phyloP scores from a whole-genome alignment of 2,329 filamentous ascomycete genomes.

The Escovopsis sp. region DNA sequence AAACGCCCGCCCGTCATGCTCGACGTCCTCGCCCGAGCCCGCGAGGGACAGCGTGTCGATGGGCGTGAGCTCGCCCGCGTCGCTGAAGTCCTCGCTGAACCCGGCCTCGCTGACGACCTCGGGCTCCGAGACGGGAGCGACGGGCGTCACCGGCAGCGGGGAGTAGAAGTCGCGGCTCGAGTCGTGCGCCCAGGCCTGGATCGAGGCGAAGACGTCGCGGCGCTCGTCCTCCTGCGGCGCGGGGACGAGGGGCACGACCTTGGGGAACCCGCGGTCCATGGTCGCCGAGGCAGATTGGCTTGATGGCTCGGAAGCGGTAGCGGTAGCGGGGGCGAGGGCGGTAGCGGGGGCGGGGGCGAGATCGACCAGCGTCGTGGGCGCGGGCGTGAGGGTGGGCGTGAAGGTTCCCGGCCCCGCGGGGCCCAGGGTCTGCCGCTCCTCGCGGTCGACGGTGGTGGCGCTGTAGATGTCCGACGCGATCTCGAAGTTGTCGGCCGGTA shows the following conservation, averaged over 20 bases:
- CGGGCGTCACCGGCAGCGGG: constrained; percentile 39
- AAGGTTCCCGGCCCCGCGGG: too few relatives aligned
- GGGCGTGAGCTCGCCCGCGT: constrained; percentile 38
- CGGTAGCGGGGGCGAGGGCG: too few relatives aligned
- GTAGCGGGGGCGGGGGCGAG: too few relatives aligned
- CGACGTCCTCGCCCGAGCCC: constrained; percentile 35
- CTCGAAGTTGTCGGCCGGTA: constrained; percentile 33
- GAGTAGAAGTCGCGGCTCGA: constrained; percentile 44
- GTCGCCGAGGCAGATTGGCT: constrained; percentile 13
- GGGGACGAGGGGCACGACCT: constrained; percentile 39
- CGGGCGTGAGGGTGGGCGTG: constrained; percentile 10
- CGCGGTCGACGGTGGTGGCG: constrained; percentile 32
- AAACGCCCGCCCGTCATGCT: constrained; percentile 29
- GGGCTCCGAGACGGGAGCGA: constrained; percentile 34
- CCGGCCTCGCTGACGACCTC: constrained; percentile 38
- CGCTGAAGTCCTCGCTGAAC: constrained; percentile 28
- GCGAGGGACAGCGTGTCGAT: constrained; percentile 42
- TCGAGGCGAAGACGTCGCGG: constrained; percentile 40
- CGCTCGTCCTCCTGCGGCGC: constrained; percentile 24
- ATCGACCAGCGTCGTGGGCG: constrained; percentile 18
- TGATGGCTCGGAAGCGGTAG: constrained; percentile 6
- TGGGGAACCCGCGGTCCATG: constrained; percentile 23
- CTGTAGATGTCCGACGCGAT: constrained; percentile 41
- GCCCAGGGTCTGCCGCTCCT: constrained; percentile 9
- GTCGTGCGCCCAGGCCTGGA: constrained; percentile 49